Evolutionary conservation across 2,329 filamentous ascomycete genomes (phyloP), one percentile per base, ranked within the genome.

Genomic region (Colletotrichum caudatum): DNA sequence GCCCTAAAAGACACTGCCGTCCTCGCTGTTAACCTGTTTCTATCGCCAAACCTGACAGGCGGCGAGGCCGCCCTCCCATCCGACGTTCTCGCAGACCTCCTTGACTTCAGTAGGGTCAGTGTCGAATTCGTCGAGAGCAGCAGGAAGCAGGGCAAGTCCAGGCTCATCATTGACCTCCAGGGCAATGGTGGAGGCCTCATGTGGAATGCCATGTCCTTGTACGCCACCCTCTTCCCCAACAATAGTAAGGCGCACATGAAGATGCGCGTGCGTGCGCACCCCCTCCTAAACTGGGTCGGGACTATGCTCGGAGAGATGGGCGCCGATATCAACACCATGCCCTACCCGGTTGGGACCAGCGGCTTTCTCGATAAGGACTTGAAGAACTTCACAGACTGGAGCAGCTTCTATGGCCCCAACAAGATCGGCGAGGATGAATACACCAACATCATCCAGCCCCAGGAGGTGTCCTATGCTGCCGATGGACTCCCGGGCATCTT

Each of bases 151-250:
- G 82, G 83, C 2, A 90, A 89, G 77, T 87, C 82, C 1, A 90
- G 87, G 76, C 82, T 93, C 7, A 83, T 93, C 41, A 86, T 93
- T 71, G 91, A 93, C 74, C 76, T 93, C 12, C 85, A 87, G 7
- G 84, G 82, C 6, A 93, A 93, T 74, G 82, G 82, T 1, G 91
- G 91, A 50, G 91, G 91, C 1, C 78, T 80, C 50, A 46, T 74
- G 20, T 48, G 20, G 46, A 73, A 67, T 35, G 67, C 64, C 12
- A 35, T 73, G 46, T 35, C 50, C 7, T 37, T 74, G 1, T 74
- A 73, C 44, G 57, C 64, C 9, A 51, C 39, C 7, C 50, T 74
- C 16, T 73, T 74, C 54, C 73, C 71, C 5, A 16, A 60, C 12
- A 51, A 60, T 8, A 51, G 54, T 41, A 23, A 63, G 14, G 39